Percentiles rank a stretch among this genome's conserved stretches.
phyloP scores from a whole-genome alignment of 768 basidiomycete species.

The Lentinula sp. region DNA sequence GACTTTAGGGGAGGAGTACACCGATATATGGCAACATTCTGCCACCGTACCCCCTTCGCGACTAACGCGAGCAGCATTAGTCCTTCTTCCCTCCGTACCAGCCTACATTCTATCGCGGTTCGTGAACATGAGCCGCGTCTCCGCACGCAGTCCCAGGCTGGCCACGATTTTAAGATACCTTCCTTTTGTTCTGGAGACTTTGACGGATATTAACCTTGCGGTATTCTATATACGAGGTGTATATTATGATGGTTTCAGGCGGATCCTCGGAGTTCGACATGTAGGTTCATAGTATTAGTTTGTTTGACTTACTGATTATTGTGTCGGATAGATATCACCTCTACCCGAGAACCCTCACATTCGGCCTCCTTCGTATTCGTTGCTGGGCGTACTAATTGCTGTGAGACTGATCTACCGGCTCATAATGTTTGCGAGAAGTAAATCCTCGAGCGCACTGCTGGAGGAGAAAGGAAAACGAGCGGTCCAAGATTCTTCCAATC shows the following conservation, averaged over 20 bases:
- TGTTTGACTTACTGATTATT: neutral
- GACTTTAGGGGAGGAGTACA: conserved; percentile 89
- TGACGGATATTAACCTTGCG: conserved; percentile 70
- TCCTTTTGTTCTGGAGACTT: conserved; percentile 48
- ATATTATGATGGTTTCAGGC: conserved; percentile 71
- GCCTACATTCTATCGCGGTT: conserved; percentile 54
- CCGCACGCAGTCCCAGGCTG: conserved; percentile 28
- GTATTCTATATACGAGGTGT: conserved; percentile 74
- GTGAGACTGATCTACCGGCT: conserved; percentile 63
- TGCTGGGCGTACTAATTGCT: conserved; percentile 70
- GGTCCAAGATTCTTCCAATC: conserved; percentile 16
- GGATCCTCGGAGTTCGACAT: conserved; percentile 63
- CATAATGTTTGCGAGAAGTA: conserved; percentile 32
- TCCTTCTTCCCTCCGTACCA: conserved; percentile 64
- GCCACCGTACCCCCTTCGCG: conserved; percentile 39
- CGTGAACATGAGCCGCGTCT: conserved; percentile 29
- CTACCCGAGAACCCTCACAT: conserved; percentile 64
- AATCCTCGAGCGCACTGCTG: conserved; percentile 7
- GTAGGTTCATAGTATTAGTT: conserved; percentile 28
- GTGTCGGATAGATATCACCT: conserved; percentile 57
- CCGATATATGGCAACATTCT: conserved; percentile 74
- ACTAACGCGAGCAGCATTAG: conserved; percentile 41
- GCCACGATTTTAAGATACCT: conserved; percentile 30
- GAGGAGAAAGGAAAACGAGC: conserved; percentile 25
- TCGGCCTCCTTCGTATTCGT: conserved; percentile 80